Percentiles rank a stretch among this genome's conserved stretches.
phyloP scores from a whole-genome alignment of 1,284 basidiomycete species.

The Cerrena zonata region DNA sequence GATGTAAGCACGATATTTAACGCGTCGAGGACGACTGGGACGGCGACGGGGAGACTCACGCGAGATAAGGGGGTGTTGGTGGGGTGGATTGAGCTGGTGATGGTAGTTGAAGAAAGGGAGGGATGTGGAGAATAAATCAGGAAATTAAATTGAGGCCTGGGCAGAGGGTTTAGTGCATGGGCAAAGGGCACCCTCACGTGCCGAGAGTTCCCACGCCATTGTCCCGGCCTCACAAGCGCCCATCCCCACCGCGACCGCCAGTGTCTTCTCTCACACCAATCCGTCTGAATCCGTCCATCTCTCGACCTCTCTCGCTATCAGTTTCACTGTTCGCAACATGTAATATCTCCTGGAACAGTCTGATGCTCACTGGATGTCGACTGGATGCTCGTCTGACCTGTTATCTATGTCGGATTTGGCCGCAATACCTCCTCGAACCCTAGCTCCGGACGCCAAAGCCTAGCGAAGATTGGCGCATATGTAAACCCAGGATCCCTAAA shows the following conservation, averaged over 20 bases:
- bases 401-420: no score
- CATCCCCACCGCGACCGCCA: neutral
- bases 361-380: no score
- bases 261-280: no score
- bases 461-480: no score
- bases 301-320: no score
- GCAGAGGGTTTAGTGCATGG: constrained; percentile 41
- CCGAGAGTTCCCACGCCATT: constrained; percentile 5
- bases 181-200: constrained; percentile 31
- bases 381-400: no score
- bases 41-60: constrained; percentile 26
- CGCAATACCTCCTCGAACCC: no score
- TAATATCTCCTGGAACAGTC: no score
- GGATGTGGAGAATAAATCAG: constrained; percentile 36
- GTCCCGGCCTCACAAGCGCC: neutral
- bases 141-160: constrained; percentile 47
- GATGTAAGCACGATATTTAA: constrained; percentile 28
- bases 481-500: no score
- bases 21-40: constrained; percentile 27
- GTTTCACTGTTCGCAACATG: no score
- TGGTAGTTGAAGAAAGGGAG: constrained; percentile 42
- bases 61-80: constrained; percentile 26
- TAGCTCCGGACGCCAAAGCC: no score
- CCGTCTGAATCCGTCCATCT: no score
- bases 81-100: constrained; percentile 31